Percentiles rank a stretch among this genome's conserved stretches.
Conservation (phyloP, 768 basidiomycete species). For the Ramaria sp. region DNA sequence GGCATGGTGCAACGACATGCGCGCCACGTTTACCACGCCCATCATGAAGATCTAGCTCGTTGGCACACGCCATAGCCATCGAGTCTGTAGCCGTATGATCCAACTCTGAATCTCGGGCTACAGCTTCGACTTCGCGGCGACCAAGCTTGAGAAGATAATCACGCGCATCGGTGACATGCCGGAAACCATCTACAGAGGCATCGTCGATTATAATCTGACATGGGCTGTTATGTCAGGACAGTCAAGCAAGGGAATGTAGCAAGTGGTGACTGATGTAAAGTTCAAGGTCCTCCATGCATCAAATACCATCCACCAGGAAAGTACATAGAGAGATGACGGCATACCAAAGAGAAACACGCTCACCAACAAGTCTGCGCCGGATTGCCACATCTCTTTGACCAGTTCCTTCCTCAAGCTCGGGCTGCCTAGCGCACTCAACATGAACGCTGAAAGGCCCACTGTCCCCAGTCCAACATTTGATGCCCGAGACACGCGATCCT, state of each 20-base stretch:
- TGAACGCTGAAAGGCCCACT: constrained; percentile 78
- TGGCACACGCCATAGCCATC: too few relatives aligned
- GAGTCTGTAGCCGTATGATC: background rate
- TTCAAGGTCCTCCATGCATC: too few relatives aligned
- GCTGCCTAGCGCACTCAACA: constrained; percentile 62
- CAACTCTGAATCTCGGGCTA: background rate
- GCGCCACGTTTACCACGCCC: constrained; percentile 33
- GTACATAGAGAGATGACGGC: constrained; percentile 5
- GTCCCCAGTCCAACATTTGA: constrained; percentile 6
- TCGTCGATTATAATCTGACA: constrained; percentile 79
- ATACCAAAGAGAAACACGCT: constrained; percentile 11
- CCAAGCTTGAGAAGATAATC: constrained; percentile 60
- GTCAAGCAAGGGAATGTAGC: too few relatives aligned
- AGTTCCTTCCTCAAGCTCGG: constrained; percentile 50
- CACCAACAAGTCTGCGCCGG: constrained; percentile 78
- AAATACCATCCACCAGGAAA: constrained; percentile 10
- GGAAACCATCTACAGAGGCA: constrained; percentile 64
- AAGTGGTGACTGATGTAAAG: too few relatives aligned
- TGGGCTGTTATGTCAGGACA: constrained; percentile 1
- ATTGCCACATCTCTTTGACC: constrained; percentile 84
- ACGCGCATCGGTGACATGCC: constrained; percentile 66
- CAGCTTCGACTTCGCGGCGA: constrained; percentile 38
- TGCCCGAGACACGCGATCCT: background rate
- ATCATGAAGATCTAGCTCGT: background rate
- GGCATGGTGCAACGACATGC: constrained; percentile 89